Evolutionary conservation across 2,329 filamentous ascomycete genomes (phyloP), one percentile per base, ranked within the genome.

Genomic region (Cytospora mali): DNA sequence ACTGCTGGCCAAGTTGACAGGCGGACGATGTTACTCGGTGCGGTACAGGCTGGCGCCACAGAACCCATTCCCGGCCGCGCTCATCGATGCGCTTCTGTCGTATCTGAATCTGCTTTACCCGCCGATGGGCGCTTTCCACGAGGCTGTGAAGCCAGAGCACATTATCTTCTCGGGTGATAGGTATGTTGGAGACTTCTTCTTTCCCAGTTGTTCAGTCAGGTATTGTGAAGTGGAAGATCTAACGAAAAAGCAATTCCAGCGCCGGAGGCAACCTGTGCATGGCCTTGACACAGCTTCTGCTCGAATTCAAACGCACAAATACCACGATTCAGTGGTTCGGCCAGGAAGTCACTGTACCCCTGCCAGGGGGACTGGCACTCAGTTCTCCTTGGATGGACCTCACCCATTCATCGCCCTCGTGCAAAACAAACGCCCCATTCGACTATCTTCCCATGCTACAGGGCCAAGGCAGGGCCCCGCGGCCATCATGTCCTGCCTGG

Each of bases 1-100:
- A 63, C 84, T 81, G 57, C 76, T 94, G 16, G 89, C 90, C 25
- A 86, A 88, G 70, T 72, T 87, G 62, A 88, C 85, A 0, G 83
- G 84, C 27, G 90, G 90, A 2, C 81, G 89, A 7, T 86, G 87
- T 46, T 90, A 91, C 75, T 88, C 84, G 31, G 86, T 93, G 6
- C 83, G 89, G 4, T 94, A 94, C 74, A 82, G 91, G 6, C 81
- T 95, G 3, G 85, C 89, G 14, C 91, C 91, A 0, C 88, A 93
- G 71, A 76, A 88, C 64, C 84, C 90, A 0, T 95, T 95, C 71
- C 91, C 91, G 0, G 80, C 88, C 0, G 89, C 90, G 1, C 75
- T 95, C 7, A 76, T 94, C 50, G 91, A 95, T 71, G 89, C 84
- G 1, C 75, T 94, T 11, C 79, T 88, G 33, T 86, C 89, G 0